These are phyloP conservation scores for Hypoxylon sp. DNA, from an alignment of 2,329 filamentous ascomycete genomes.

Conservation along the genomic window DNA sequence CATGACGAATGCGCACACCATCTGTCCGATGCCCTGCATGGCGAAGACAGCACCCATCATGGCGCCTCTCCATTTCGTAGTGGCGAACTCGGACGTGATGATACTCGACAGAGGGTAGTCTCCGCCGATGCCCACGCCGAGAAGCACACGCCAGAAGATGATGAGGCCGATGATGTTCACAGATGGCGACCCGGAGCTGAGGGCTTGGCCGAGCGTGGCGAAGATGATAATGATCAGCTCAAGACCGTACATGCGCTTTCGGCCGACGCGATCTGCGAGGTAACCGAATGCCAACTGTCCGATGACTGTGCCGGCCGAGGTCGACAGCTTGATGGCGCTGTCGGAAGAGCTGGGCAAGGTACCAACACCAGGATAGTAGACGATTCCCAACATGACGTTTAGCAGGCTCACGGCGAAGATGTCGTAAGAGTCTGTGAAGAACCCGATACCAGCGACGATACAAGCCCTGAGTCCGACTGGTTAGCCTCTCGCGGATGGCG, in stretches of 20 bases:
- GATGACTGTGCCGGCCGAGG: conserved; percentile 82
- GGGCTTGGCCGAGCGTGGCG: conserved; percentile 75
- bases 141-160: conserved; percentile 83
- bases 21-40: conserved; percentile 86
- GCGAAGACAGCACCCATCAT: conserved; percentile 90
- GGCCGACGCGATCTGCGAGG: conserved; percentile 78
- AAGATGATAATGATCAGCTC: conserved; percentile 84
- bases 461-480: conserved; percentile 62
- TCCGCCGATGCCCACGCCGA: conserved; percentile 76
- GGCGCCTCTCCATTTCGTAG: conserved; percentile 82
- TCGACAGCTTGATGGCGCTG: conserved; percentile 85
- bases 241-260: conserved; percentile 76
- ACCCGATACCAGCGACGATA: conserved; percentile 81
- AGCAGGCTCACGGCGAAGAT: conserved; percentile 80
- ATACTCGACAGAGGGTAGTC: conserved; percentile 85
- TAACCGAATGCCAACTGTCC: conserved; percentile 83
- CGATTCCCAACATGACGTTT: conserved; percentile 79
- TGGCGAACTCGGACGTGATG: conserved; percentile 88
- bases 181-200: conserved; percentile 68
- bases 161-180: conserved; percentile 71
- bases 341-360: conserved; percentile 72
- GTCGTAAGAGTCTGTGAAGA: conserved; percentile 88
- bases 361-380: conserved; percentile 70
- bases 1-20: conserved; percentile 77
- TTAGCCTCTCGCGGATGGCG: conserved; percentile 18